Evolutionary conservation across 2,329 filamentous ascomycete species (phyloP), one percentile per base, ranked within the genome.

Genomic region (Fusarium musae): DNA sequence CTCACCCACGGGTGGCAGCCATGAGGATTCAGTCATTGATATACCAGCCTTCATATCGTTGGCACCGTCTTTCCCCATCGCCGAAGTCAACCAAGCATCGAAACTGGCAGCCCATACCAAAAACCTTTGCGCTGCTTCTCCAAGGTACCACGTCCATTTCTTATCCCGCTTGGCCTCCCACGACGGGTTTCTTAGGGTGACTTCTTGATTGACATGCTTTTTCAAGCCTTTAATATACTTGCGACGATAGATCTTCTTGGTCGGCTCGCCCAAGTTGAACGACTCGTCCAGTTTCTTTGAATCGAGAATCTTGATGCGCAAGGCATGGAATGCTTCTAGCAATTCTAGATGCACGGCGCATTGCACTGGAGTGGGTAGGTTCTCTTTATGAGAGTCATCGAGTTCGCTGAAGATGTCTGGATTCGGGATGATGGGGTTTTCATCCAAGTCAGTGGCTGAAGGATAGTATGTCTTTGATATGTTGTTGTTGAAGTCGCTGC

Each of bases 271-370:
- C 53, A 70, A 50, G 8, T 63, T 66, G 43, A 76, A 75, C 5
- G 62, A 49, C 40, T 44, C 34, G 34, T 70, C 75, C 1, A 78
- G 59, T 11, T 42, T 28, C 28, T 46, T 40, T 9, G 73, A 76
- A 10, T 52, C 59, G 12, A 77, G 44, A 42, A 78, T 56, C 3
- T 49, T 68, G 9, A 67, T 57, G n/a, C 84, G 85, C 32, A 92
- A 80, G 52, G 86, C 84, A 52, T 88, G 84, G 47, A 92, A 85
- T 12, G 85, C 84, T 67, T 90, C 86, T 5, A 92, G 82, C 4
- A 92, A 81, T 76, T 90, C 89, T 16, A 92, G 82, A 78, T 92
- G 90, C 4, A 85, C 86, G 26, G 88, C 86, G 72, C 88, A 90
- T 47, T 80, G 70, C 52, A 49, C 50, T 40, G 44, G 50, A n/a